Base-by-base conservation (phyloP, 495 filamentous ascomycete genomes). In the Talaromyces stipitatus region DNA sequence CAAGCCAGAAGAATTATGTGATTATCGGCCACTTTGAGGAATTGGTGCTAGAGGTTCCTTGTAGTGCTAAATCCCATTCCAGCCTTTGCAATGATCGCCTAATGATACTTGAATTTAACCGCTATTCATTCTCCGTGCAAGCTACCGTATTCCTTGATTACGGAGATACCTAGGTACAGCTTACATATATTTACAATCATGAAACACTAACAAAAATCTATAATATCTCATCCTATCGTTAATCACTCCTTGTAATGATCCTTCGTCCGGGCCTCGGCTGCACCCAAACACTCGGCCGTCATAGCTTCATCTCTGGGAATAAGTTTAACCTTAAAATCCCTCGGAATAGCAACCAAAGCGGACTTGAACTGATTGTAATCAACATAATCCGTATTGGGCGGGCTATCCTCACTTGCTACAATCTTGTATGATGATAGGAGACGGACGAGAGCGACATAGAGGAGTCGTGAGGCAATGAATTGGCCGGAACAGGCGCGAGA, bases 351-450 rank as follows among this genome's bases (percentile, higher is more conserved):
- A 8, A 82, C 79, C 20, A 82, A 56, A 0, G 80, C 78, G 1
- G 71, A 76, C 62, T 82, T 82, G 57, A 81, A 74, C 56, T 72
- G 69, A 55, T 83, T 83, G 50, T 82, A 83, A 22, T 83, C 80
- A 12, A 80, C 72, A 58, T 82, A 82, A 59, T 83, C 79, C 1
- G 78, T 81, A 54, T 80, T 82, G 1, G 79, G 79, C 1, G 79
- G 78, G 6, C 69, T 59, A 0, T 58, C 58, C 53, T 78, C 69
- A 48, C 73, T 78, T 0, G 79, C 79, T 8, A 78, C 73, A 55
- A 83, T 78, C 51, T 72, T 72, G 61, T 79, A 83, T 10, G 66
- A 67, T 4, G 69, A 70, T 7, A 83, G 54, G 1, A 82, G 57
- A 14, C 80, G 73, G 0, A 82, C 56, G 0, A 83, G 62, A 9